phyloP scores from a whole-genome alignment of 2,329 filamentous ascomycete genomes.

The Xylaria sp. region DNA sequence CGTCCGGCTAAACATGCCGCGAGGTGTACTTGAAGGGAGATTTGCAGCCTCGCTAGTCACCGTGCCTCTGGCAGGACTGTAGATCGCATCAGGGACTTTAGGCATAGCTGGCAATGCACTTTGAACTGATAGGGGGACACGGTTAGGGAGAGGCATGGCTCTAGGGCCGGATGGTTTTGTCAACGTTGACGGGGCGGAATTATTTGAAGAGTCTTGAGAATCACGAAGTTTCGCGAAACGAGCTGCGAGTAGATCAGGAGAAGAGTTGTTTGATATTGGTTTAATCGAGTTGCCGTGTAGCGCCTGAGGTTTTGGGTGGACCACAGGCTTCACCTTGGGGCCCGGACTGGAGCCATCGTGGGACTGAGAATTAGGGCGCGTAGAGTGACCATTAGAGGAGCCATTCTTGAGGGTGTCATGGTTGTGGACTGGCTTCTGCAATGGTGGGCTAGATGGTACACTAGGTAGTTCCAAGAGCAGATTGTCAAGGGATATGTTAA shows the following conservation, averaged over 20 bases:
- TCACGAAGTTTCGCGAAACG: conserved; percentile 69
- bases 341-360: conserved; percentile 9
- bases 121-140: conserved; percentile 61
- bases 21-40: conserved; percentile 72
- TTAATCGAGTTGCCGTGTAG: conserved; percentile 71
- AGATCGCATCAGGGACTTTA: conserved; percentile 78
- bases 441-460: conserved; percentile 36
- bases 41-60: conserved; percentile 73
- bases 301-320: conserved; percentile 75
- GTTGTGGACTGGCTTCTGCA: conserved; percentile 11
- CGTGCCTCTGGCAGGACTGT: conserved; percentile 80
- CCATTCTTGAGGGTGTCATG: neutral
- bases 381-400: conserved; percentile 4
- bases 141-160: conserved; percentile 63
- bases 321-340: conserved; percentile 56
- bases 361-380: conserved; percentile 9
- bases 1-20: conserved; percentile 71
- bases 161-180: conserved; percentile 54
- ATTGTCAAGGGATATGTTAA: conserved; percentile 26
- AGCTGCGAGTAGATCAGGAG: conserved; percentile 64
- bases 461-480: conserved; percentile 35
- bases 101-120: conserved; percentile 69
- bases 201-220: conserved; percentile 53
- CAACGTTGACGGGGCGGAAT: conserved; percentile 58
- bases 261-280: conserved; percentile 51